These are phyloP conservation scores for Clonostachys solani DNA, from an alignment of 2,329 filamentous ascomycete genomes.

Conservation along the genomic window DNA sequence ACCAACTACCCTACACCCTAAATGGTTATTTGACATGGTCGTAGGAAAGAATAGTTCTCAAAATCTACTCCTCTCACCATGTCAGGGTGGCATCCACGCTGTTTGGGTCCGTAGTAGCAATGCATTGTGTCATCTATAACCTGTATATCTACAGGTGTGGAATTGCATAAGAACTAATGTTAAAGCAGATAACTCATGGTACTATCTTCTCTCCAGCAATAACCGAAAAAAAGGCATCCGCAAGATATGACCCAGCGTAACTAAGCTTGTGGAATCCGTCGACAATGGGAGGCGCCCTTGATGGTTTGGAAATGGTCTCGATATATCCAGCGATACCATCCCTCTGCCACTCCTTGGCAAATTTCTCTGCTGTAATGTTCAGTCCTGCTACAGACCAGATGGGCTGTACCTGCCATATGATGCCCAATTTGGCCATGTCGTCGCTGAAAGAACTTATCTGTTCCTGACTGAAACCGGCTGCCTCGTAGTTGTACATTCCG, in stretches of 20 bases:
- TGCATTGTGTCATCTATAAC: no score
- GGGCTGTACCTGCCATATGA: constrained; percentile 35
- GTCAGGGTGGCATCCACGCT: no score
- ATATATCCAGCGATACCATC: constrained; percentile 29
- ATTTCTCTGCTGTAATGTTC: constrained; percentile 23
- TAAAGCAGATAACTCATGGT: neutral
- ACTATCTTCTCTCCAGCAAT: constrained; percentile 16
- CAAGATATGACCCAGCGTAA: constrained; percentile 25
- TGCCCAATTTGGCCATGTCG: constrained; percentile 27
- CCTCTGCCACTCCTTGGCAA: constrained; percentile 22
- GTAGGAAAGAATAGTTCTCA: no score
- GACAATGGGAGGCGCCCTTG: constrained; percentile 13
- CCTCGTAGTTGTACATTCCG: constrained; percentile 25
- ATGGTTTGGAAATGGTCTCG: constrained; percentile 10
- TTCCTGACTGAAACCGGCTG: constrained; percentile 23
- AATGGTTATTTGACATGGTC: no score
- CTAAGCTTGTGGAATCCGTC: constrained; percentile 28
- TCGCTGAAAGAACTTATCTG: constrained; percentile 20
- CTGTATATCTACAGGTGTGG: no score
- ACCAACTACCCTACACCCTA: no score
- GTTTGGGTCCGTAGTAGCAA: no score
- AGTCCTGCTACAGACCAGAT: constrained; percentile 28
- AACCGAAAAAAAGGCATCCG: constrained; percentile 27
- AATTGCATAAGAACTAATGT: neutral
- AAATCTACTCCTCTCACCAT: no score